Conservation (phyloP, 441 rosid species). For the Bruguiera hainesii region DNA sequence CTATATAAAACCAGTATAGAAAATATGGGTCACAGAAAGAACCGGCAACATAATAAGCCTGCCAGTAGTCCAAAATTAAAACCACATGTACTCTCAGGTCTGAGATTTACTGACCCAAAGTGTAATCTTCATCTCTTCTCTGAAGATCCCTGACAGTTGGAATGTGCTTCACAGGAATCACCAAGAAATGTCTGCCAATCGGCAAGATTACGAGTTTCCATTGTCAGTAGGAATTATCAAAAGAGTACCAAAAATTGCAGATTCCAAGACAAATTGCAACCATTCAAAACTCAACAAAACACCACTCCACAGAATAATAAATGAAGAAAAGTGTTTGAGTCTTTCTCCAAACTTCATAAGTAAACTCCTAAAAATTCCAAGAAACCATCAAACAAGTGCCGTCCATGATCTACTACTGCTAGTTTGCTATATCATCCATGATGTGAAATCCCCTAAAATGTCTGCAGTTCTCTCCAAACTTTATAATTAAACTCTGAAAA, state of each 20-base stretch:
- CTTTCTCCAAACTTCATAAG: too few relatives aligned
- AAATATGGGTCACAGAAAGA: background rate
- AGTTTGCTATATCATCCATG: too few relatives aligned
- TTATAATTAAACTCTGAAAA: too few relatives aligned
- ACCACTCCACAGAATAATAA: too few relatives aligned
- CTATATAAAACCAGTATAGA: slow-evolving; percentile 31
- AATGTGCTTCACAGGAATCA: slow-evolving; percentile 76
- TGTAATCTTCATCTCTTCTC: slow-evolving; percentile 64
- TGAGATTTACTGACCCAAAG: slow-evolving; percentile 46
- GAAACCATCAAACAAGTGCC: background rate
- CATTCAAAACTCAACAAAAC: too few relatives aligned
- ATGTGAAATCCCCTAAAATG: too few relatives aligned
- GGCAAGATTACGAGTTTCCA: background rate
- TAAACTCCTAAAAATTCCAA: background rate
- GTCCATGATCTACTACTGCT: background rate
- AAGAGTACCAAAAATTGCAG: too few relatives aligned
- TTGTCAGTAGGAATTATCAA: too few relatives aligned
- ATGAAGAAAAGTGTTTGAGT: too few relatives aligned
- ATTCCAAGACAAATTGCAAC: too few relatives aligned
- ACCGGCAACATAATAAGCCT: background rate
- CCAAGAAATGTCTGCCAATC: slow-evolving; percentile 68
- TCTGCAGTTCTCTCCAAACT: too few relatives aligned
- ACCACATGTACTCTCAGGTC: background rate
- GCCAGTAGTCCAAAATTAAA: background rate
- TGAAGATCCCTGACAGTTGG: slow-evolving; percentile 63